phyloP scores from a whole-genome alignment of 2,329 filamentous ascomycete species.

The Alternaria brassicicola region DNA sequence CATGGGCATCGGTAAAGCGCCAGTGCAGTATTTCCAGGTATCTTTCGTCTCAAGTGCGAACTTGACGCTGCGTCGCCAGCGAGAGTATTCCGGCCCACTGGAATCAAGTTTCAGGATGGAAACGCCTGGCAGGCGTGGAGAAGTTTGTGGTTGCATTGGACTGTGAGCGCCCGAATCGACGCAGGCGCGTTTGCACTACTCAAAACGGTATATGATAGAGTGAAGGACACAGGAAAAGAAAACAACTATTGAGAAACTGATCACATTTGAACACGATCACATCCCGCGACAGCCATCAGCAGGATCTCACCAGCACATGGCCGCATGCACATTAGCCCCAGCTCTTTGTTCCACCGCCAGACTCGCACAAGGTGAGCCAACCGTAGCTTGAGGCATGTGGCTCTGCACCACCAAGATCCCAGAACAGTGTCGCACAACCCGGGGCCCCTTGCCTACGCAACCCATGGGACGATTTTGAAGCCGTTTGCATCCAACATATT shows the following conservation, averaged over 20 bases:
- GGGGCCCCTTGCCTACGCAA: conserved; percentile 16
- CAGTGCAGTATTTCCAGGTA: conserved; percentile 44
- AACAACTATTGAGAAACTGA: not conserved
- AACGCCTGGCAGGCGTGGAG: conserved; percentile 41
- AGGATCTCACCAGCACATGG: not conserved
- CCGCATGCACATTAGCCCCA: conserved; percentile 3
- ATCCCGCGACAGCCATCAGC: not conserved
- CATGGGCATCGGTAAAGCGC: conserved; percentile 43
- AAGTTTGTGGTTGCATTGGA: conserved; percentile 27
- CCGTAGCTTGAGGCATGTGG: conserved; percentile 26
- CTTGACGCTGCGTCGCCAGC: conserved; percentile 43
- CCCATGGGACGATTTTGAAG: conserved; percentile 6
- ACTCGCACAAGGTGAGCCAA: conserved; percentile 6
- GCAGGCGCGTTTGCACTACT: not conserved
- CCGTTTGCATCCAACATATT: not conserved
- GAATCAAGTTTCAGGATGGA: conserved; percentile 31
- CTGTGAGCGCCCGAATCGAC: not conserved
- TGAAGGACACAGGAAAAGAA: not conserved
- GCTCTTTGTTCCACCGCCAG: conserved; percentile 14
- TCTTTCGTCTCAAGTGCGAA: conserved; percentile 40
- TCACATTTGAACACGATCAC: conserved; percentile 1
- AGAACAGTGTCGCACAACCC: conserved; percentile 13
- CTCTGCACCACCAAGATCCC: conserved; percentile 16
- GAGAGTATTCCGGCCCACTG: conserved; percentile 39
- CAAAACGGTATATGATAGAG: not conserved